A percentile compares a stretch with the other conserved stretches of the same genome.
These are phyloP conservation scores for Albifimbria verrucaria DNA, from an alignment of 2,329 filamentous ascomycete genomes.

Conservation along the genomic window DNA sequence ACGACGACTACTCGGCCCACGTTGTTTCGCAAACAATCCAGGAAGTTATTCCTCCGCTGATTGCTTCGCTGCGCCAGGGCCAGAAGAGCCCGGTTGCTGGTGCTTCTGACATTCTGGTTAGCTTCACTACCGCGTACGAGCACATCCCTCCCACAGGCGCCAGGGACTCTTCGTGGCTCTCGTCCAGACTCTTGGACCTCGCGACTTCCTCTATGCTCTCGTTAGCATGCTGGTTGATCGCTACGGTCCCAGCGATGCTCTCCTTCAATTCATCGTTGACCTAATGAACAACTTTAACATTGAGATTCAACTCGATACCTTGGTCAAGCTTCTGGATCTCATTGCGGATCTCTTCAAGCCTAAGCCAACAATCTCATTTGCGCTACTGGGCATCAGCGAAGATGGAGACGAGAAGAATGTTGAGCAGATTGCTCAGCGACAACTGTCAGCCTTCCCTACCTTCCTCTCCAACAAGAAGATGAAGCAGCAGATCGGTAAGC, in stretches of 20 bases:
- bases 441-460: constrained; percentile 54
- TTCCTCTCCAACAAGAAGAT: constrained; percentile 58
- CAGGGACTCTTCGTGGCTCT: constrained; percentile 81
- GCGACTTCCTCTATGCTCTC: constrained; percentile 85
- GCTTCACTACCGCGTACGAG: constrained; percentile 94
- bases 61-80: constrained; percentile 78
- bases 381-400: constrained; percentile 60
- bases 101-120: constrained; percentile 85
- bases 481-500: constrained; percentile 50
- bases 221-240: constrained; percentile 87
- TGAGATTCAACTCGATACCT: constrained; percentile 72
- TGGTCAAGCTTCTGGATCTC: constrained; percentile 73
- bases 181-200: constrained; percentile 77
- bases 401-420: constrained; percentile 45
- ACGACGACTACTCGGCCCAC: constrained; percentile 94
- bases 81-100: constrained; percentile 75
- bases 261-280: constrained; percentile 71
- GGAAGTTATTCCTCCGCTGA: constrained; percentile 87
- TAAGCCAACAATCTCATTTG: constrained; percentile 69
- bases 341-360: constrained; percentile 71
- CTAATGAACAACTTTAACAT: constrained; percentile 71
- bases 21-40: constrained; percentile 95
- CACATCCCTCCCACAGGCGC: constrained; percentile 89
- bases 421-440: constrained; percentile 48
- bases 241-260: constrained; percentile 72